Evolutionary conservation across 2,329 filamentous ascomycete genomes (phyloP).

Genomic region (Thermoascus crustaceus): DNA sequence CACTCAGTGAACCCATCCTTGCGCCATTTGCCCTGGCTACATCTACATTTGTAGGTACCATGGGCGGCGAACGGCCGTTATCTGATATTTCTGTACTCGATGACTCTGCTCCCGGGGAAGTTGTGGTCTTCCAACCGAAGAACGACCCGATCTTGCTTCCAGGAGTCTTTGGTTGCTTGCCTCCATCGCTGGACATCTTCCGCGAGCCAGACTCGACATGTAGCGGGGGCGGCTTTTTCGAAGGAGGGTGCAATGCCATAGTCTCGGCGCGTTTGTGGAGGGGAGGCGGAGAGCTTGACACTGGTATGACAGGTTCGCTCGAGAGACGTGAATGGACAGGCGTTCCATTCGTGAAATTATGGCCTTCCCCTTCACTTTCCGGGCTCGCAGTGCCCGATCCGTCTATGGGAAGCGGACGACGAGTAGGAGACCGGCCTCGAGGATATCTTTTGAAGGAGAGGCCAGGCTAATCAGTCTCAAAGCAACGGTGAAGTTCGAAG

Average conservation of each 20-base stretch:
- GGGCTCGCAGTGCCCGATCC: conserved; percentile 18
- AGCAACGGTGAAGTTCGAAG: too few species aligned
- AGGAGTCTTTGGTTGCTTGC: conserved; percentile 43
- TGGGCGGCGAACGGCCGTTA: conserved; percentile 50
- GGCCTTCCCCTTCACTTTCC: conserved; percentile 20
- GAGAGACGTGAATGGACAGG: conserved; percentile 33
- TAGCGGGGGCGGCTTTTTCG: conserved; percentile 35
- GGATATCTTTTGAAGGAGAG: too few species aligned
- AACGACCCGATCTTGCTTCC: conserved; percentile 55
- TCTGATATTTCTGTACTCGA: conserved; percentile 57
- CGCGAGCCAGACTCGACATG: conserved; percentile 35
- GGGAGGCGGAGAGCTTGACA: conserved; percentile 65
- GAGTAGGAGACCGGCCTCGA: conserved; percentile 29
- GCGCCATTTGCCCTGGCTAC: conserved; percentile 43
- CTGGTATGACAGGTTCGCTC: conserved; percentile 44
- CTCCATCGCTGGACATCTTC: conserved; percentile 27
- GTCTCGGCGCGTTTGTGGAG: conserved; percentile 28
- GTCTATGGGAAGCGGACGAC: conserved; percentile 27
- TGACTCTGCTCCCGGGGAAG: conserved; percentile 49
- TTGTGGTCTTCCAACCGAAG: conserved; percentile 56
- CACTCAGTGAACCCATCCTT: conserved; percentile 35
- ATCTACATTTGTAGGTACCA: conserved; percentile 43
- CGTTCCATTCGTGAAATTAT: conserved; percentile 29
- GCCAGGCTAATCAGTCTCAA: too few species aligned
- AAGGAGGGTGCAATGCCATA: conserved; percentile 38